Percentiles rank a stretch among this genome's conserved stretches.
These are phyloP conservation scores for Didymella exigua DNA, from an alignment of 2,329 filamentous ascomycete species.

Conservation along the genomic window DNA sequence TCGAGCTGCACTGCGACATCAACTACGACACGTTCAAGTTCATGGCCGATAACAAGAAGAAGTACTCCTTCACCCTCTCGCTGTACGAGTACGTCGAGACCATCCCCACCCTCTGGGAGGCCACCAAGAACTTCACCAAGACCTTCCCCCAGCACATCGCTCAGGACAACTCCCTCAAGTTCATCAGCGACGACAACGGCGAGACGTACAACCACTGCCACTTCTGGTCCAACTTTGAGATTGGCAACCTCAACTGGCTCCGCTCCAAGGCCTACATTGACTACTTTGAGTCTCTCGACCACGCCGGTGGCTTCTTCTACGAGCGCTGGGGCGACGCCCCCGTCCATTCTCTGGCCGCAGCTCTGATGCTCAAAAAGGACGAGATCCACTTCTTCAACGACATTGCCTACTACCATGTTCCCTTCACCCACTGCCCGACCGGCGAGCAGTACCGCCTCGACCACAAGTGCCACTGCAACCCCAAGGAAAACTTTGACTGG, in stretches of 20 bases:
- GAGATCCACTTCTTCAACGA: slow-evolving; percentile 99
- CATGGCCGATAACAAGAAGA: slow-evolving; percentile 96
- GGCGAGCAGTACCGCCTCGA: slow-evolving; percentile 82
- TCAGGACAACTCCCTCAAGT: slow-evolving; percentile 83
- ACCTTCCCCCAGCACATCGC: slow-evolving; percentile 87
- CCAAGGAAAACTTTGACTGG: slow-evolving; percentile 98
- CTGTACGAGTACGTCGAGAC: slow-evolving; percentile 97
- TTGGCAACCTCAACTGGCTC: slow-evolving; percentile 92
- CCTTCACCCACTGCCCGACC: slow-evolving; percentile 96
- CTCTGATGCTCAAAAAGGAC: slow-evolving; percentile 84
- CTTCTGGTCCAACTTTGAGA: slow-evolving; percentile 99
- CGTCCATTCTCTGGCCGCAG: slow-evolving; percentile 95
- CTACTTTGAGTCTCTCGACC: slow-evolving; percentile 86
- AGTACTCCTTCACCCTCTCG: slow-evolving; percentile 96
- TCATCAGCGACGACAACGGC: slow-evolving; percentile 89
- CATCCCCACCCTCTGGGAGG: slow-evolving; percentile 95
- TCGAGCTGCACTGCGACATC: slow-evolving; percentile 95
- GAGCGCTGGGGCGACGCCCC: slow-evolving; percentile 98
- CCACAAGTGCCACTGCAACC: slow-evolving; percentile 92
- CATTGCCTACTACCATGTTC: slow-evolving; percentile 97
- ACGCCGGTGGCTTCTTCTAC: slow-evolving; percentile 97
- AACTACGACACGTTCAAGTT: slow-evolving; percentile 95
- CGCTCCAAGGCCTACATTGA: slow-evolving; percentile 87
- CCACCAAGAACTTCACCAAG: slow-evolving; percentile 91
- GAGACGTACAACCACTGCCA: slow-evolving; percentile 97